Percentiles rank a stretch among this genome's conserved stretches.
These are phyloP conservation scores for Micractinium sp. DNA, from an alignment of 139 green algal genomes.

Conservation along the genomic window DNA sequence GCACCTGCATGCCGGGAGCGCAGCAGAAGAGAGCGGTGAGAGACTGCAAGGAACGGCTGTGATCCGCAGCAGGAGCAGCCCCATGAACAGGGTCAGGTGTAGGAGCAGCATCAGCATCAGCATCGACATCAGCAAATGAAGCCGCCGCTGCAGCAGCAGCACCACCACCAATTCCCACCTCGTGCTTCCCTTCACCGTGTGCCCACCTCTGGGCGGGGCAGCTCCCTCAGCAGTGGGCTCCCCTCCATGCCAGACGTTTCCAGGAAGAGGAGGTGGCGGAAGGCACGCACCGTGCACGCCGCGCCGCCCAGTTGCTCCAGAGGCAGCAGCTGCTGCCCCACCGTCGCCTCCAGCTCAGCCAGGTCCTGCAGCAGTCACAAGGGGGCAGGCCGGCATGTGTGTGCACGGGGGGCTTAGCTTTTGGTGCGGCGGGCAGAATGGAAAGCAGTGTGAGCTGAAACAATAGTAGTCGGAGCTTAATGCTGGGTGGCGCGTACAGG, in stretches of 20 bases:
- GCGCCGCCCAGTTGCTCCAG: slow-evolving; percentile 75
- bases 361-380: slow-evolving; percentile 70
- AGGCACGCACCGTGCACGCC: slow-evolving; percentile 69
- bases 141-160: background rate
- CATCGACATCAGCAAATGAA: background rate
- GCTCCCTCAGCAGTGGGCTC: slow-evolving; percentile 64
- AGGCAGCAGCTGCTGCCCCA: slow-evolving; percentile 77
- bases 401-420: no score
- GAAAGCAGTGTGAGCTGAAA: background rate
- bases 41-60: no score
- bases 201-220: slow-evolving; percentile 67
- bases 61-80: no score
- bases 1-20: slow-evolving; percentile 44
- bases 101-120: background rate
- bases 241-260: slow-evolving; percentile 9
- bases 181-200: no score
- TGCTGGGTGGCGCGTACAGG: no score
- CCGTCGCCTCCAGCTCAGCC: slow-evolving; percentile 83
- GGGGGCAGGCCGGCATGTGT: no score
- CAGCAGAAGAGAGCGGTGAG: no score
- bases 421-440: no score
- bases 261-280: slow-evolving; percentile 75
- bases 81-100: no score
- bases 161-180: no score
- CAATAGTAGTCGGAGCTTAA: background rate